phyloP scores from a whole-genome alignment of 2,329 filamentous ascomycete species.

The Talaromyces islandicus region DNA sequence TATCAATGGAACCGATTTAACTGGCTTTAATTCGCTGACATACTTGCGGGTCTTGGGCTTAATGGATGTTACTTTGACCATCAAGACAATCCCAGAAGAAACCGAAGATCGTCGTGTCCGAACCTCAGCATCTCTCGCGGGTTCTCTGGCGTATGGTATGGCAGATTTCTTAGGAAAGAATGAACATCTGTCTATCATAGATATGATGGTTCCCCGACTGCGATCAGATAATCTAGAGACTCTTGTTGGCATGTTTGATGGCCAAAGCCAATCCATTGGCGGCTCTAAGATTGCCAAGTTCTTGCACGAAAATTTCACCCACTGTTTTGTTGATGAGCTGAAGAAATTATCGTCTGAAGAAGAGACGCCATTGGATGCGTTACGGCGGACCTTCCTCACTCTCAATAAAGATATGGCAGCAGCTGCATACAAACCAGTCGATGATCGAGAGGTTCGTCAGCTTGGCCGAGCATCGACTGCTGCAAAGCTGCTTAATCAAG shows the following conservation, averaged over 20 bases:
- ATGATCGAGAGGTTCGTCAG: constrained; percentile 59
- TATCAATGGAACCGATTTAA: constrained; percentile 62
- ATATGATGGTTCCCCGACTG: constrained; percentile 90
- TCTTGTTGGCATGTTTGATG: constrained; percentile 91
- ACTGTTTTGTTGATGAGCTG: constrained; percentile 75
- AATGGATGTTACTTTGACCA: constrained; percentile 96
- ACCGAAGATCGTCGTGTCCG: constrained; percentile 91
- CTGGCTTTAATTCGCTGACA: constrained; percentile 79
- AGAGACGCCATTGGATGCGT: constrained; percentile 75
- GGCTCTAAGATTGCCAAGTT: constrained; percentile 96
- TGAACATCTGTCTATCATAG: constrained; percentile 91
- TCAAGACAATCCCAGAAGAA: constrained; percentile 88
- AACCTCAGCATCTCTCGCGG: constrained; percentile 91
- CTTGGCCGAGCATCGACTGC: constrained; percentile 64
- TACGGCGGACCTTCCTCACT: constrained; percentile 77
- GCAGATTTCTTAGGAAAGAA: constrained; percentile 89
- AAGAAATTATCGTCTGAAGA: constrained; percentile 62
- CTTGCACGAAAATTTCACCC: constrained; percentile 89
- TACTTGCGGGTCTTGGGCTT: constrained; percentile 84
- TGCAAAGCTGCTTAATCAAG: constrained; percentile 73
- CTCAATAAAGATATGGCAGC: constrained; percentile 93
- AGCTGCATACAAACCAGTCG: constrained; percentile 71
- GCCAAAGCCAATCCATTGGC: constrained; percentile 77
- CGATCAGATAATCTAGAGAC: constrained; percentile 85
- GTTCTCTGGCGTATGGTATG: constrained; percentile 92